A percentile compares a stretch with the other conserved stretches of the same genome.
Conservation (phyloP, 2,329 filamentous ascomycete species). For the Nannizzia gypsea region DNA sequence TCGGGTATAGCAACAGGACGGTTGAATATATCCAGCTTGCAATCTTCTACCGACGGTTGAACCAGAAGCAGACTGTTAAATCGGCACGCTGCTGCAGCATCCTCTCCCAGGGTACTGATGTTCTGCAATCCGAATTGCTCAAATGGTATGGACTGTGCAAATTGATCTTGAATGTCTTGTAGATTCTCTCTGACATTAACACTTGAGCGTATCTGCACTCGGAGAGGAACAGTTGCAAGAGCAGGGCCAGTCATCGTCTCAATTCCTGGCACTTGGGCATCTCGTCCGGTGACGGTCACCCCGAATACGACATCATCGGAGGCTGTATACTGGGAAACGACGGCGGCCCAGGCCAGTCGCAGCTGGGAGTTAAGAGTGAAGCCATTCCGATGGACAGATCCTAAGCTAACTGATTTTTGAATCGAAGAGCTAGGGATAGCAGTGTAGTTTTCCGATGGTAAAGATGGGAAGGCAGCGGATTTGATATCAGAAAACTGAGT, state of each 20-base stretch:
- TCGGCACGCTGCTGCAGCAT: constrained; percentile 29
- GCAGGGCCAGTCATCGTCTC: constrained; percentile 30
- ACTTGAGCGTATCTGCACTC: constrained; percentile 20
- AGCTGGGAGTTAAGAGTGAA: constrained; percentile 3
- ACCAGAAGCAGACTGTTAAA: constrained; percentile 33
- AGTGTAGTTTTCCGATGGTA: constrained; percentile 1
- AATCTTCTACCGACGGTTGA: constrained; percentile 5
- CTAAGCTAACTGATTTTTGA: neutral
- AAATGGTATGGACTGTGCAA: constrained; percentile 45
- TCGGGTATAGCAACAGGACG: neutral
- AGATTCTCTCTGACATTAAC: constrained; percentile 20
- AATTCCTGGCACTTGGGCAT: constrained; percentile 26
- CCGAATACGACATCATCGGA: constrained; percentile 31
- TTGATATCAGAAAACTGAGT: constrained; percentile 8
- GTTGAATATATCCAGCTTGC: neutral
- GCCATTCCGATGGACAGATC: neutral
- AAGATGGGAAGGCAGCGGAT: constrained; percentile 4
- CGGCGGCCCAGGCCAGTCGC: constrained; percentile 24
- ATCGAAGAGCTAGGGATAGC: neutral
- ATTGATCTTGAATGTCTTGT: constrained; percentile 42
- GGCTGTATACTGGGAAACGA: constrained; percentile 24
- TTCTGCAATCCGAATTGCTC: constrained; percentile 38
- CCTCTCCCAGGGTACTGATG: constrained; percentile 41
- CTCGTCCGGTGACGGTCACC: constrained; percentile 30
- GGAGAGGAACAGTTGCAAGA: constrained; percentile 29